Base-by-base conservation (phyloP, 78 protist species). In the Dictyostelium purpureum region DNA sequence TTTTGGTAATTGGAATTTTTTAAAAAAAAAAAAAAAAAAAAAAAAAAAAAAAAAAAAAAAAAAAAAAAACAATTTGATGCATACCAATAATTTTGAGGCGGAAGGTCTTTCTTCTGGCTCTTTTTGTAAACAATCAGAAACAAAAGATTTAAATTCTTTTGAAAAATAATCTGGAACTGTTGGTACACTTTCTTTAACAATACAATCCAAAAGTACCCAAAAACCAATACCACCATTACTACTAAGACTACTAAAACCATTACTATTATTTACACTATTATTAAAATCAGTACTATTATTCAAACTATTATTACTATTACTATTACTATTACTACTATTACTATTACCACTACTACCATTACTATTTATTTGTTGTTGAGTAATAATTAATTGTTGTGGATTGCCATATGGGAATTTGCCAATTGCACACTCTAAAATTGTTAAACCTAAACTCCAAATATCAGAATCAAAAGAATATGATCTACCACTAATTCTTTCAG, bases 361-460 rank as follows among this genome's bases (percentile, higher is more conserved):
- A 83, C 51, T 67, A 67, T 38, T 69, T 33, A 31, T 37, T 28
- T 28, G 40, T 61, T 63, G 71, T 16, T 63, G 71, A 26, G n/a
- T 31, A 10, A 26, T 31, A n/a, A 7, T 31, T n/a, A 0, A 21
- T 40, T 21, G 40, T 18, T 63, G 45, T 24, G 21, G 40, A 6
- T 47, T 31, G 0, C 10, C 38, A 54, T 87, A 96, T 4, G 98
- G 98, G 49, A 79, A 95, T 31, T 37, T 42, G 11, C 97, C 97
- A 1, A 75, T 1, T 24, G 97, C 97, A 40, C 90, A 79, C 67
- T 97, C 98, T 14, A 91, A 4, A 7, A 94, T 7, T 12, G 96
- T 81, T 37, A 97, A n/a, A 37, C 98, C 98, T 10, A 95, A 74
- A 11, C 87, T 33, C 97, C 97, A 97, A 16, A 97, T 91, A 51